phyloP scores from a whole-genome alignment of 371 early-diverging fungal species.

The Thermomucor indicae-seudaticae region DNA sequence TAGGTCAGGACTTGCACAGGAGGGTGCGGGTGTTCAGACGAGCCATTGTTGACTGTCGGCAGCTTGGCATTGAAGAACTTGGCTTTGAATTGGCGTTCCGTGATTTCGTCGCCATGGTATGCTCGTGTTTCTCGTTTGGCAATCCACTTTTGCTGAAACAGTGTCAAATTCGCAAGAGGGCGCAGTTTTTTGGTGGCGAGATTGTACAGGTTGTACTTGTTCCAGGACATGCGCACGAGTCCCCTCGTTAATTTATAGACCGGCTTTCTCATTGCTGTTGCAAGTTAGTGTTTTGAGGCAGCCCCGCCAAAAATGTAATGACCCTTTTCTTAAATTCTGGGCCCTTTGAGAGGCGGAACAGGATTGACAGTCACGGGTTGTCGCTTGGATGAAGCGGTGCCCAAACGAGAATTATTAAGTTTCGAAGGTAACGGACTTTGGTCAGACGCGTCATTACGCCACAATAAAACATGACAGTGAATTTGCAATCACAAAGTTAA shows the following conservation, averaged over 20 bases:
- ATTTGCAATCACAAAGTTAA: too few species aligned
- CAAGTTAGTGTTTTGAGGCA: too few species aligned
- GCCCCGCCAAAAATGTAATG: too few species aligned
- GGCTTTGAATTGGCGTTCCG: conserved; percentile 78
- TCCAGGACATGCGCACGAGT: conserved; percentile 92
- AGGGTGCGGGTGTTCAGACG: conserved; percentile 53
- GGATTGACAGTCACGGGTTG: too few species aligned
- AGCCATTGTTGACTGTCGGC: conserved; percentile 64
- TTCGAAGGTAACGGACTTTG: too few species aligned
- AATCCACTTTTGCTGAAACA: conserved; percentile 92
- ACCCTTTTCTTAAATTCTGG: too few species aligned
- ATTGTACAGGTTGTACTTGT: conserved; percentile 86
- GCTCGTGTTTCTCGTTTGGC: conserved; percentile 91
- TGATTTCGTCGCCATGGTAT: conserved; percentile 89
- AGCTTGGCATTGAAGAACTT: conserved; percentile 68
- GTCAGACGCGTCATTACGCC: too few species aligned
- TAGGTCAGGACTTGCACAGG: conserved; percentile 81
- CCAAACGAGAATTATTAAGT: too few species aligned
- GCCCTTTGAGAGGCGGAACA: too few species aligned
- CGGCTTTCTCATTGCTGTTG: conserved; percentile 54
- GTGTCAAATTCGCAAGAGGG: conserved; percentile 67
- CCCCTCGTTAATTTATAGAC: conserved; percentile 59
- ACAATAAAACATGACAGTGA: too few species aligned
- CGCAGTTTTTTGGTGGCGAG: conserved; percentile 62
- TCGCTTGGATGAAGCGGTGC: too few species aligned